phyloP scores from a whole-genome alignment of 2,329 filamentous ascomycete genomes.

The Microsporum canis region DNA sequence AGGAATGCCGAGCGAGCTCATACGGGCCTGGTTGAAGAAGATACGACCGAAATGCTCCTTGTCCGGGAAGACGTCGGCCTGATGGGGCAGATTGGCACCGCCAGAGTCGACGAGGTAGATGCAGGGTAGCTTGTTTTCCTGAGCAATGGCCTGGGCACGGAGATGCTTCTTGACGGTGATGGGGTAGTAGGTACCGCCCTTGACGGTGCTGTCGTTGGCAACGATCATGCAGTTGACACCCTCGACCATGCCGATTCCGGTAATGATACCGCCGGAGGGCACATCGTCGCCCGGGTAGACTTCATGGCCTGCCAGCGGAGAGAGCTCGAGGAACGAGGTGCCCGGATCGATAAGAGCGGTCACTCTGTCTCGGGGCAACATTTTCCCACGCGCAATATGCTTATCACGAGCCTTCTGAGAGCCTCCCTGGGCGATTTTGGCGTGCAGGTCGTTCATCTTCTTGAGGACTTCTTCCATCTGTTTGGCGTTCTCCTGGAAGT shows the following conservation, averaged over 20 bases:
- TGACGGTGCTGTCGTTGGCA: slow-evolving; percentile 93
- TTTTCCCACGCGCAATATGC: slow-evolving; percentile 78
- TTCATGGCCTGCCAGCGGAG: slow-evolving; percentile 74
- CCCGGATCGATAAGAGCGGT: slow-evolving; percentile 79
- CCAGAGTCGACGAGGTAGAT: slow-evolving; percentile 96
- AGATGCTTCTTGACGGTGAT: slow-evolving; percentile 97
- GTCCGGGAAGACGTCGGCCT: slow-evolving; percentile 92
- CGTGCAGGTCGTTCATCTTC: slow-evolving; percentile 58
- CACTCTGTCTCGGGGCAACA: slow-evolving; percentile 83
- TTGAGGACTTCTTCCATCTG: slow-evolving; percentile 65
- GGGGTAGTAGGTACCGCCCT: slow-evolving; percentile 92
- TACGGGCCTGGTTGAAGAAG: slow-evolving; percentile 94
- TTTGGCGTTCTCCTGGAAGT: slow-evolving; percentile 68
- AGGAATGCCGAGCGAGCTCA: slow-evolving; percentile 79
- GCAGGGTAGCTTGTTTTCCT: slow-evolving; percentile 72
- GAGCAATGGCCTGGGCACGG: slow-evolving; percentile 77
- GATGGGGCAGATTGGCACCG: slow-evolving; percentile 86
- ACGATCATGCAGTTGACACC: slow-evolving; percentile 88
- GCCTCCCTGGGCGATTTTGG: slow-evolving; percentile 63
- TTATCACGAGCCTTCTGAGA: slow-evolving; percentile 73
- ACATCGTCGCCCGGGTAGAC: slow-evolving; percentile 81
- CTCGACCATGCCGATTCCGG: slow-evolving; percentile 79
- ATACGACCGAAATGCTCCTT: slow-evolving; percentile 91
- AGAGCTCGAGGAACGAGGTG: slow-evolving; percentile 86
- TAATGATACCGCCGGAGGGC: slow-evolving; percentile 81